phyloP scores from a whole-genome alignment of 208 protist genomes.

The Trichomonas gallinae region DNA sequence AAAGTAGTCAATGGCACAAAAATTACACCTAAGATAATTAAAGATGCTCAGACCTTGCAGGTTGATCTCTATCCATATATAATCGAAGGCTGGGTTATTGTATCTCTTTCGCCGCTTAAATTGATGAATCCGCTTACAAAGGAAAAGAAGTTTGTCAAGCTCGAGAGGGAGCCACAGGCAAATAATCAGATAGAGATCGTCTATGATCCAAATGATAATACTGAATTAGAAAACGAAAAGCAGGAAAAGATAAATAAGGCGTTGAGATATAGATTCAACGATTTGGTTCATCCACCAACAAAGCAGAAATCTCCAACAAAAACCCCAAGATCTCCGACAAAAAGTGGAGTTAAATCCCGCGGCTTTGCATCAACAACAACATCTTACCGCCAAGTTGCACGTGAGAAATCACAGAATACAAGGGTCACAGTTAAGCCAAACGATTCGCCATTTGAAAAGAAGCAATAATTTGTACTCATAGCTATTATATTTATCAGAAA shows the following conservation, averaged over 20 bases:
- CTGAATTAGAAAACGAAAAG: not conserved
- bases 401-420: not conserved
- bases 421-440: not conserved
- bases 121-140: not conserved
- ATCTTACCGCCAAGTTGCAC: not conserved
- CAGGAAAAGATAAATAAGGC: not conserved
- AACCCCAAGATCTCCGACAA: not conserved
- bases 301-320: not conserved
- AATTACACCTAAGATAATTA: not conserved
- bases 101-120: not conserved
- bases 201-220: not conserved
- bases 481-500: not conserved
- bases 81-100: not conserved
- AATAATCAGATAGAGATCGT: not conserved
- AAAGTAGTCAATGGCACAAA: not conserved
- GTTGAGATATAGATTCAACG: not conserved
- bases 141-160: not conserved
- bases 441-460: not conserved
- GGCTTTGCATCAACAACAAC: not conserved
- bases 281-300: not conserved
- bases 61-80: not conserved
- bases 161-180: not conserved
- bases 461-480: not conserved
- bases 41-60: not conserved
- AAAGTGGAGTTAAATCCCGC: not conserved